Base-by-base conservation (phyloP, 176 grass and related monocot species). In the Musa acuminata region DNA sequence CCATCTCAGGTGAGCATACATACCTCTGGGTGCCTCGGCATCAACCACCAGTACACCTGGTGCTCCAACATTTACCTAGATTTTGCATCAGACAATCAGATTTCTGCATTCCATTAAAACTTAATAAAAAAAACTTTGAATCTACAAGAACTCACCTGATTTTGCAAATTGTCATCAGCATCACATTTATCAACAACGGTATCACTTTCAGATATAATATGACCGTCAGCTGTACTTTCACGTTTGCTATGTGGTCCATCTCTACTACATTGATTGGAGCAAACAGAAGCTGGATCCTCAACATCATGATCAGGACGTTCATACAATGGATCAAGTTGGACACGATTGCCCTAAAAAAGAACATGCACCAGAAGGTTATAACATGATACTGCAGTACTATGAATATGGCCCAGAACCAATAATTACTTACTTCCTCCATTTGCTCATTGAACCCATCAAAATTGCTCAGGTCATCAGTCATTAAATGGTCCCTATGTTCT, bases 291-390 rank as follows among this genome's bases (percentile, higher is more conserved):
- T 55, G 51, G 66, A 81, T 43, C 35, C 35, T 43, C 35, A 43
- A 43, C 35, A 43, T 43, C 35, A 43, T 6, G 35, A 43, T 76
- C 52, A 68, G 53, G 35, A 62, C 27, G 25, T 22, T 76, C 78
- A 48, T 26, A 53, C 54, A 82, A 52, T 69, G 62, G 25, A 67
- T 82, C 57, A 55, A 80, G 66, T 19, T 80, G 62, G n/a, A 86
- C 55, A 55, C 67, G 24, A 27, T 78, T 64, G 77, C 60, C 90
- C 90, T 92, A 55, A 83, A 82, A 43, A 43, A 43, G 35, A 43
- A 55, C 27, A 77, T 21, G 78, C 75, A 84, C 25, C 57, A 80
- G 22, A 77, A 21, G 6, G 54, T 74, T 63, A 77, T 65, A 79
- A 63, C 8, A 55, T 55, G 62, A 9, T 43, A 69, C 16, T 60